phyloP scores from a whole-genome alignment of 495 filamentous ascomycete genomes.

The Astrothelium subdiscretum region DNA sequence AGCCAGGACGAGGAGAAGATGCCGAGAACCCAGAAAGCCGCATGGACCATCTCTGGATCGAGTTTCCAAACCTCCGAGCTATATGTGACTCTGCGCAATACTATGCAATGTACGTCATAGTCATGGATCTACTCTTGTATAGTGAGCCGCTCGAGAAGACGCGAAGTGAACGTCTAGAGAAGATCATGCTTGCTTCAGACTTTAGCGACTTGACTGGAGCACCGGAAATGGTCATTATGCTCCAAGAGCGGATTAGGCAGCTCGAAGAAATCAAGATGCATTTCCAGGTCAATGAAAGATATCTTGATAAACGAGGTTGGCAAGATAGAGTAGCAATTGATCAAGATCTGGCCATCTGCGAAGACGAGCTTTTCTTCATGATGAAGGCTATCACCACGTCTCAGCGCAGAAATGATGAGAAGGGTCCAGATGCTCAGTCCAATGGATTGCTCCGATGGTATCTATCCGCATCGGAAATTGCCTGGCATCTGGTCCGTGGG shows the following conservation, averaged over 20 bases:
- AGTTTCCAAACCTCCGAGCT: constrained; percentile 84
- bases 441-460: constrained; percentile 79
- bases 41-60: constrained; percentile 91
- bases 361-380: constrained; percentile 98
- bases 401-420: constrained; percentile 73
- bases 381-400: constrained; percentile 99
- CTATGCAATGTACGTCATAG: constrained; percentile 94
- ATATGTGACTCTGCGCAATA: constrained; percentile 94
- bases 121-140: constrained; percentile 86
- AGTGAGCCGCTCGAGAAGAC: constrained; percentile 94
- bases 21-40: constrained; percentile 54
- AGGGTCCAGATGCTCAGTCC: constrained; percentile 45
- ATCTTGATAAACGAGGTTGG: constrained; percentile 83
- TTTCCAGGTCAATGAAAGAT: constrained; percentile 84
- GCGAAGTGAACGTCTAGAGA: constrained; percentile 81
- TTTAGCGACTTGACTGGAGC: constrained; percentile 94
- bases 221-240: constrained; percentile 80
- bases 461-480: constrained; percentile 81
- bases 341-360: constrained; percentile 74
- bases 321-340: constrained; percentile 76
- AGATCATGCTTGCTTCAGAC: constrained; percentile 98
- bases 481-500: constrained; percentile 89
- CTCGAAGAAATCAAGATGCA: constrained; percentile 94
- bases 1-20: constrained; percentile 26
- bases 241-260: constrained; percentile 86